phyloP scores from a whole-genome alignment of 495 filamentous ascomycete genomes.

The Hyaloscypha variabilis region DNA sequence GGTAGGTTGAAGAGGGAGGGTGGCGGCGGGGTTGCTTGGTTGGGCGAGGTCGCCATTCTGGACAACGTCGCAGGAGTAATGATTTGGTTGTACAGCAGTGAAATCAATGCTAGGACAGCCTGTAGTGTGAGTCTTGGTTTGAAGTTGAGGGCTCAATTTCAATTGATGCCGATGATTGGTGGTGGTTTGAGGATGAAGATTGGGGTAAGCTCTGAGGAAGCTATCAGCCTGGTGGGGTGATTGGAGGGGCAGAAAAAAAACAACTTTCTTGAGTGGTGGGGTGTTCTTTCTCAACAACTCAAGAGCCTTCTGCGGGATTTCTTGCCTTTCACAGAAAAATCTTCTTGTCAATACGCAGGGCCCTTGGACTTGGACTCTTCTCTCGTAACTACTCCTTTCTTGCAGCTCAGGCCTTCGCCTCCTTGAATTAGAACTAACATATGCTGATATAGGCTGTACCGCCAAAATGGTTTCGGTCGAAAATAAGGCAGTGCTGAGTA shows the following conservation, averaged over 20 bases:
- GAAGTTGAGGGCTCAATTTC: constrained; percentile 22
- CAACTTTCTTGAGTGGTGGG: constrained; percentile 10
- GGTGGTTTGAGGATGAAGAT: not conserved
- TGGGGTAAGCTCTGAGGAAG: not conserved
- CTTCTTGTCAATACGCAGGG: constrained; percentile 24
- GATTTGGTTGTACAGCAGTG: not conserved
- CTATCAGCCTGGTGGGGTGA: not conserved
- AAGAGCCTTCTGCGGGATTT: not conserved
- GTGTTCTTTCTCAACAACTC: constrained; percentile 13
- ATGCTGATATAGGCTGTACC: constrained; percentile 31
- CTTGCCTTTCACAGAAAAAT: not conserved
- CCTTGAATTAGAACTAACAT: constrained; percentile 7
- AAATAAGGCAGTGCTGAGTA: constrained; percentile 93
- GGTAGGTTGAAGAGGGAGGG: constrained; percentile 42
- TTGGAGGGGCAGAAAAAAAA: constrained; percentile 10
- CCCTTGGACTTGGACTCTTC: not conserved
- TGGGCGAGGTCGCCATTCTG: not conserved
- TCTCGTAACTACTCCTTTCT: not conserved
- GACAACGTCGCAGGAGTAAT: not conserved
- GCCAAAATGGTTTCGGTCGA: constrained; percentile 73
- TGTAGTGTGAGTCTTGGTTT: not conserved
- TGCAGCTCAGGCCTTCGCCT: not conserved
- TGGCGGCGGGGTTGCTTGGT: constrained; percentile 24
- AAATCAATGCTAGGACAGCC: not conserved
- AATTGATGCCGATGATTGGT: constrained; percentile 22